phyloP scores from a whole-genome alignment of 1,284 basidiomycete genomes.

The Melampsora abietis-canadensis region DNA sequence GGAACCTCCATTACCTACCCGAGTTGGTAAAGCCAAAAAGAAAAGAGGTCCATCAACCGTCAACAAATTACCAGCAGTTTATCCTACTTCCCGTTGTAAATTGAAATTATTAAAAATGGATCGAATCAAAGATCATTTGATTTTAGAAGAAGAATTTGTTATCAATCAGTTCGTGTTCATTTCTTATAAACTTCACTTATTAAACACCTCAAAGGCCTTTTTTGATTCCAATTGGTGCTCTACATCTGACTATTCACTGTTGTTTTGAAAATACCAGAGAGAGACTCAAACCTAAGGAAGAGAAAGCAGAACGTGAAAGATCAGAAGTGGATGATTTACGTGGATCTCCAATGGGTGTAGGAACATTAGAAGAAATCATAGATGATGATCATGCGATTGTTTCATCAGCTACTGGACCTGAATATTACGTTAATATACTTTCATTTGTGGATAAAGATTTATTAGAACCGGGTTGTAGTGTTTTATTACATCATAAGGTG shows the following conservation, averaged over 20 bases:
- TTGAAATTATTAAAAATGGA: constrained; percentile 93
- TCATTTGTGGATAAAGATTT: constrained; percentile 98
- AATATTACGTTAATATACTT: constrained; percentile 98
- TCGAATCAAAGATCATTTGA: constrained; percentile 94
- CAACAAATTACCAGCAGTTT: constrained; percentile 87
- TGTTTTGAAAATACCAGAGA: constrained; percentile 13
- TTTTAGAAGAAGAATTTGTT: constrained; percentile 72
- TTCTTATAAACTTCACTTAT: background rate
- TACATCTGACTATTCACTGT: background rate
- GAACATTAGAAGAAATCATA: constrained; percentile 97
- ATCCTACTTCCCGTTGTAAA: constrained; percentile 90
- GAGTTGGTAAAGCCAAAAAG: constrained; percentile 86
- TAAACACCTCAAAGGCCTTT: constrained; percentile 64
- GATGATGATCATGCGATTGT: constrained; percentile 99
- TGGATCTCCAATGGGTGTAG: constrained; percentile 93
- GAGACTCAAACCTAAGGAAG: constrained; percentile 63
- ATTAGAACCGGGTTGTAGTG: constrained; percentile 91
- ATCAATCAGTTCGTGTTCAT: constrained; percentile 33
- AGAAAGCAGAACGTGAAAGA: constrained; percentile 93
- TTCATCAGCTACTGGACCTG: constrained; percentile 88
- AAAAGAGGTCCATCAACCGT: constrained; percentile 80
- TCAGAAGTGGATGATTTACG: constrained; percentile 91
- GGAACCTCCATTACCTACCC: constrained; percentile 96
- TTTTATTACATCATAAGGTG: constrained; percentile 93
- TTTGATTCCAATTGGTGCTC: constrained; percentile 75